Evolutionary conservation across 2,329 filamentous ascomycete genomes (phyloP).

Genomic region (Cladophialophora bantiana): DNA sequence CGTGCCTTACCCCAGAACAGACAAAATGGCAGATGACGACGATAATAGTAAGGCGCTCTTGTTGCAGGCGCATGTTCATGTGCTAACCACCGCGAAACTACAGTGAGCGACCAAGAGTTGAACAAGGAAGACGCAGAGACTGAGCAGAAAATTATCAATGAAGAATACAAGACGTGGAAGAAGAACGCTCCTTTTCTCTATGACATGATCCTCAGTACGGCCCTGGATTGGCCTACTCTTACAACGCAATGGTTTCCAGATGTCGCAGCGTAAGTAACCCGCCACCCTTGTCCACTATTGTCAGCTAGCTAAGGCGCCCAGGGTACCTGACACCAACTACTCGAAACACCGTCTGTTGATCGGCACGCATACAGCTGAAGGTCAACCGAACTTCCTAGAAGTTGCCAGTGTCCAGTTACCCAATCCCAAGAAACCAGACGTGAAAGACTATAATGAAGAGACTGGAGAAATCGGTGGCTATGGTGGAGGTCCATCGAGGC

Average conservation of each 20-base stretch:
- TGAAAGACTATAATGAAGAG: constrained; percentile 88
- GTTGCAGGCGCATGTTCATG: constrained; percentile 1
- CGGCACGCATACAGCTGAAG: constrained; percentile 91
- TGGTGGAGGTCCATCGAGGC: constrained; percentile 71
- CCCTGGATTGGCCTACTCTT: constrained; percentile 94
- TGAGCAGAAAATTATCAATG: constrained; percentile 41
- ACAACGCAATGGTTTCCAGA: constrained; percentile 99
- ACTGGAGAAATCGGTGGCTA: constrained; percentile 94
- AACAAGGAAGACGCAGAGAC: constrained; percentile 77
- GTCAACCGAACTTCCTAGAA: constrained; percentile 87
- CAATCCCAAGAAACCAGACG: constrained; percentile 73
- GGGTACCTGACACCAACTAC: constrained; percentile 82
- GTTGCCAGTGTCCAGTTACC: constrained; percentile 94
- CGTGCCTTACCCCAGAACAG: not conserved
- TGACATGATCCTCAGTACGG: constrained; percentile 94
- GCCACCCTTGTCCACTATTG: not conserved
- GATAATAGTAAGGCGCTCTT: constrained; percentile 39
- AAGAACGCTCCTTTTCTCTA: constrained; percentile 99
- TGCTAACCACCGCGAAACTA: constrained; percentile 16
- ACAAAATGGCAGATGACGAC: constrained; percentile 41
- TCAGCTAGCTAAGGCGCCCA: constrained; percentile 42
- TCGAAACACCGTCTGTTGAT: constrained; percentile 87
- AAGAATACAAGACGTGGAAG: constrained; percentile 99
- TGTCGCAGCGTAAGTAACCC: constrained; percentile 71
- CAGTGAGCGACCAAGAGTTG: constrained; percentile 62